A percentile compares a stretch with the other conserved stretches of the same genome.
Evolutionary conservation across 371 early-diverging fungal genomes (phyloP).

Genomic region (Mucor velutinosus): DNA sequence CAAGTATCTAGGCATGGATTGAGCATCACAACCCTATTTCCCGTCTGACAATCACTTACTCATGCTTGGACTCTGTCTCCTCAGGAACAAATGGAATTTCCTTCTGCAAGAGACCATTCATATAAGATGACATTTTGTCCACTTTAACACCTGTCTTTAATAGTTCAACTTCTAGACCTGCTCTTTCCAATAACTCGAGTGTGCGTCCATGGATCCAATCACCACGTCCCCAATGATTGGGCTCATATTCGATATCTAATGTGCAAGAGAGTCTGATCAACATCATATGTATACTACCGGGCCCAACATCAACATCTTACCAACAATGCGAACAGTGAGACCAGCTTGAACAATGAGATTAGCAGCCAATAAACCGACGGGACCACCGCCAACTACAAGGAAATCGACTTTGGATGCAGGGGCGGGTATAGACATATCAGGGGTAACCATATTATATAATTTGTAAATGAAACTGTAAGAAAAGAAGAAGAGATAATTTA

Average conservation of each 20-base stretch:
- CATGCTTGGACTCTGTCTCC: constrained; percentile 45
- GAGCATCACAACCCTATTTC: neutral
- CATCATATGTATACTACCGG: neutral
- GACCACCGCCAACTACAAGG: constrained; percentile 51
- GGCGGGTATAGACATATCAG: constrained; percentile 21
- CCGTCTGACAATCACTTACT: constrained; percentile 23
- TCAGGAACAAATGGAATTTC: constrained; percentile 50
- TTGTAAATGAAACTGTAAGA: constrained; percentile 2
- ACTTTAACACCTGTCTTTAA: constrained; percentile 48
- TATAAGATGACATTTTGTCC: constrained; percentile 39
- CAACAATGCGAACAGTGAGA: constrained; percentile 39
- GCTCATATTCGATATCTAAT: constrained; percentile 44
- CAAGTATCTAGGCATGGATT: constrained; percentile 27
- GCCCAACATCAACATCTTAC: constrained; percentile 17
- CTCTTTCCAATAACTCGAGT: constrained; percentile 40
- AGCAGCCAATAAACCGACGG: constrained; percentile 48
- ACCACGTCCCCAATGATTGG: constrained; percentile 55
- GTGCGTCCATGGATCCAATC: constrained; percentile 55
- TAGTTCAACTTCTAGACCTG: constrained; percentile 33
- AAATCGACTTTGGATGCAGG: constrained; percentile 37
- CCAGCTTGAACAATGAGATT: constrained; percentile 43
- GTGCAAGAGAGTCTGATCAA: neutral
- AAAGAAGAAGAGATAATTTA: constrained; percentile 9
- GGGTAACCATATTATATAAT: constrained; percentile 15
- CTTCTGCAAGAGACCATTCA: constrained; percentile 34